Conservation (phyloP, 2,329 filamentous ascomycete species). For the Orbilia blumenaviensis region DNA sequence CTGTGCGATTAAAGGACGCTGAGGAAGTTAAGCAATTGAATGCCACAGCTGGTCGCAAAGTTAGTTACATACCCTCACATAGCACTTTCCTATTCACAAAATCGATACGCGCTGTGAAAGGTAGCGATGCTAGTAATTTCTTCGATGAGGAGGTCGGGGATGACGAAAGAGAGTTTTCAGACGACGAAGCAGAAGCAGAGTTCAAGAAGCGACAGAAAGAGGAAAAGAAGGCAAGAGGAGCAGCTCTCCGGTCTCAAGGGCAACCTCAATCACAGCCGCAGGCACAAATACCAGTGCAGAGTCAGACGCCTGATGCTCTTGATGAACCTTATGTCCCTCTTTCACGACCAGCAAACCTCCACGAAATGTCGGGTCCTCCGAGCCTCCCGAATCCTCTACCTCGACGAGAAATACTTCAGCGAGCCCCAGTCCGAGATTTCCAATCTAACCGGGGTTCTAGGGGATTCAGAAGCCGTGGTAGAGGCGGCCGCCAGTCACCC, state of each 20-base stretch:
- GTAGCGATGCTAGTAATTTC: slow-evolving; percentile 92
- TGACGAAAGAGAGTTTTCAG: slow-evolving; percentile 93
- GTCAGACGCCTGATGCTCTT: slow-evolving; percentile 72
- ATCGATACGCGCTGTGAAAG: slow-evolving; percentile 79
- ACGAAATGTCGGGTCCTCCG: slow-evolving; percentile 60
- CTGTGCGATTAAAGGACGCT: slow-evolving; percentile 75
- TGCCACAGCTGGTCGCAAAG: slow-evolving; percentile 72
- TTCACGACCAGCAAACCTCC: slow-evolving; percentile 72
- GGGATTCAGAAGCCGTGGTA: slow-evolving; percentile 58
- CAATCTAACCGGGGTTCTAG: slow-evolving; percentile 60
- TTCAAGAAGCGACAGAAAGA: slow-evolving; percentile 78
- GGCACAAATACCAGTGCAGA: slow-evolving; percentile 61
- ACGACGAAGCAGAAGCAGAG: slow-evolving; percentile 92
- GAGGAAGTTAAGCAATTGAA: slow-evolving; percentile 74
- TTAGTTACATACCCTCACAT: slow-evolving; percentile 82
- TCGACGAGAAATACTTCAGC: slow-evolving; percentile 62
- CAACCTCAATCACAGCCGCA: slow-evolving; percentile 55
- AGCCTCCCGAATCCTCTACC: slow-evolving; percentile 60
- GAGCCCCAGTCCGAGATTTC: slow-evolving; percentile 62
- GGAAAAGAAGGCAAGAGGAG: slow-evolving; percentile 63
- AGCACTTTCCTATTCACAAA: slow-evolving; percentile 88
- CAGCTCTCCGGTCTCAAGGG: not conserved
- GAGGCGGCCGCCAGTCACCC: slow-evolving; percentile 20
- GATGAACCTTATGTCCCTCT: slow-evolving; percentile 78
- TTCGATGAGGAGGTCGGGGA: slow-evolving; percentile 89